These are phyloP conservation scores for Aspergillus ustus DNA, from an alignment of 2,329 filamentous ascomycete species.

Conservation along the genomic window DNA sequence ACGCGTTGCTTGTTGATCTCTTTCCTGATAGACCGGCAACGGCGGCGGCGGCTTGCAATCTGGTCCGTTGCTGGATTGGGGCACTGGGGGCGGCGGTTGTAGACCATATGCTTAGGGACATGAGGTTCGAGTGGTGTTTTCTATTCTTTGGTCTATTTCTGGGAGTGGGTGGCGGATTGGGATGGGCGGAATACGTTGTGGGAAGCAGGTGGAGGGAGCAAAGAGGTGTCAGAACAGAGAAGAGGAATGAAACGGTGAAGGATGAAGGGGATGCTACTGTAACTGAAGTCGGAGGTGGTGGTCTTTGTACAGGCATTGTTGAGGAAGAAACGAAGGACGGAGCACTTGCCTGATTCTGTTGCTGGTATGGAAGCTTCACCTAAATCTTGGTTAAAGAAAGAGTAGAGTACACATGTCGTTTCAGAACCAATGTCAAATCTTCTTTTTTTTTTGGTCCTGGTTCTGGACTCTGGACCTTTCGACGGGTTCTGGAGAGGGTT, in stretches of 20 bases:
- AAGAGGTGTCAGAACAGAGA: conserved; percentile 18
- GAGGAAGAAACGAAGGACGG: not conserved
- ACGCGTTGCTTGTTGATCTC: conserved; percentile 38
- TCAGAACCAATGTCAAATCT: not conserved
- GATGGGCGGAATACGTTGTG: conserved; percentile 22
- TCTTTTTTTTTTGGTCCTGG: too few species aligned
- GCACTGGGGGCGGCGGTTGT: conserved; percentile 34
- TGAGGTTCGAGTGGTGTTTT: conserved; percentile 37
- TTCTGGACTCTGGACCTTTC: too few species aligned
- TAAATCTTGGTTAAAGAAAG: not conserved
- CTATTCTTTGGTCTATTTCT: conserved; percentile 28
- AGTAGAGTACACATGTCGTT: not conserved
- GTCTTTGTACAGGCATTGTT: not conserved
- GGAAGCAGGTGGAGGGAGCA: conserved; percentile 30
- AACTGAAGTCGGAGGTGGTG: not conserved
- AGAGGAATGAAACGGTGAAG: conserved; percentile 16
- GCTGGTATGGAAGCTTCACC: not conserved
- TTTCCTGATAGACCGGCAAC: conserved; percentile 32
- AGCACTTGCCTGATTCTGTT: not conserved
- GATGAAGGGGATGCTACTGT: conserved; percentile 1
- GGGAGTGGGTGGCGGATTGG: conserved; percentile 21
- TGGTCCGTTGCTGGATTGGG: conserved; percentile 36
- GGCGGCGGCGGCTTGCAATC: conserved; percentile 34
- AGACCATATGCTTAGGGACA: conserved; percentile 30
- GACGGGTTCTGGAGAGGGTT: too few species aligned